Percentiles rank a stretch among this genome's conserved stretches.
These are phyloP conservation scores for Xylaria sp. DNA, from an alignment of 2,329 filamentous ascomycete genomes.

Conservation along the genomic window DNA sequence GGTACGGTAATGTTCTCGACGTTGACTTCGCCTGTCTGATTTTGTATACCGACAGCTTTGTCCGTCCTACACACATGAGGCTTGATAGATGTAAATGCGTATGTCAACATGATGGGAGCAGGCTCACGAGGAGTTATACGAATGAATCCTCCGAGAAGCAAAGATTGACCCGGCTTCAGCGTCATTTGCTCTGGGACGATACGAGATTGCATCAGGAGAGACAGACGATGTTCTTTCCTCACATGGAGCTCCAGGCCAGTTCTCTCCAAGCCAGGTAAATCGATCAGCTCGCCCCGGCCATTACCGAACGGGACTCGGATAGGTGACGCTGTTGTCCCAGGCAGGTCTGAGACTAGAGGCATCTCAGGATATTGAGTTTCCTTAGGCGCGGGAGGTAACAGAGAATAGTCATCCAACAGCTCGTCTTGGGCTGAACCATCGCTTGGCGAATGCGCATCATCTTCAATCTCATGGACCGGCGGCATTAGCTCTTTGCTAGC, in stretches of 20 bases:
- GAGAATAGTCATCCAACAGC: conserved; percentile 50
- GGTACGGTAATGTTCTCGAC: conserved; percentile 68
- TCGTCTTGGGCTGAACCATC: conserved; percentile 36
- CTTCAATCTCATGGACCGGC: not conserved
- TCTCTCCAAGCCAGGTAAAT: conserved; percentile 84
- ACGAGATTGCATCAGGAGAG: conserved; percentile 79
- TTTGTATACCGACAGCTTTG: conserved; percentile 78
- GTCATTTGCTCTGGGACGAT: conserved; percentile 74
- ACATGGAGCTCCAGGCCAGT: conserved; percentile 76
- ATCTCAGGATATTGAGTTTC: conserved; percentile 81
- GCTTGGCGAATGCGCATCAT: conserved; percentile 6
- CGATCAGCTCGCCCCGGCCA: conserved; percentile 87
- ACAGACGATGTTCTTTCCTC: conserved; percentile 65
- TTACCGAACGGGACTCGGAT: conserved; percentile 91
- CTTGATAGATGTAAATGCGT: conserved; percentile 81
- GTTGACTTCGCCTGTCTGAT: conserved; percentile 62
- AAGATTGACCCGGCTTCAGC: conserved; percentile 77
- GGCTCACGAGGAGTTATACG: conserved; percentile 79
- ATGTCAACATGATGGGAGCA: conserved; percentile 73
- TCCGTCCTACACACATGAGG: conserved; percentile 78
- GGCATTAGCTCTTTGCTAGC: not conserved
- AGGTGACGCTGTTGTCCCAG: conserved; percentile 92
- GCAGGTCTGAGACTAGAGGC: conserved; percentile 83
- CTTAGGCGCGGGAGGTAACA: conserved; percentile 77
- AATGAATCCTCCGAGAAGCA: conserved; percentile 85